Base-by-base conservation (phyloP, 306 rosid species). In the Lathyrus tuberosus region DNA sequence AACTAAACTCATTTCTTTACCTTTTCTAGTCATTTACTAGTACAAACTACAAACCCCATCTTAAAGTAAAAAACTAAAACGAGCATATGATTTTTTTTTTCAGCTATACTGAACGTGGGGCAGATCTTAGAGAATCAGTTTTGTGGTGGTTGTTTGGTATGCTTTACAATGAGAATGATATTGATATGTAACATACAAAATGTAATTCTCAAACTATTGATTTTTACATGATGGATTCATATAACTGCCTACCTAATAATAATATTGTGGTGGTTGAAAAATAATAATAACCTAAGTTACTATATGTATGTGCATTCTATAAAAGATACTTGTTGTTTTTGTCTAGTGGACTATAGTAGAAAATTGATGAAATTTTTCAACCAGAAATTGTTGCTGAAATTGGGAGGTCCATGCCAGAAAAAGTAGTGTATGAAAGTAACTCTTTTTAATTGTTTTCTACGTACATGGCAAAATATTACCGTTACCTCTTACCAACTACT, bases 101-200 rank as follows among this genome's bases (percentile, higher is more conserved):
- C n/a, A 38, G 48, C 31, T 52, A 64, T 20, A 40, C 18, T 5
- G 41, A 53, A 53, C 18, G 47, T 33, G 54, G 62, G 75, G 69
- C 8, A 63, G 24, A 70, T 30, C 13, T 17, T 14, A 7, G 10
- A 40, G 62, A 53, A 17, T 62, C 9, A 31, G 54, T 65, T 47
- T 18, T 72, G 10, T 38, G 71, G 57, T 47, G 18, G 67, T 38
- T 74, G 75, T 65, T 41, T 51, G 26, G 33, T 78, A 66, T 15
- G 57, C 14, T 53, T 10, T 70, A 48, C 33, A 48, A 56, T 74
- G 84, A 80, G 74, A 66, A 73, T 67, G 87, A 84, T 78, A 76
- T 76, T 76, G 53, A 71, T 73, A 62, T 14, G 62, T 57, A 57
- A 28, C n/a, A 37, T 15, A 18, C 15, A 53, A 2, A n/a, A 35